Base-by-base conservation (phyloP, 2,329 filamentous ascomycete species). In the Knufia fluminis region DNA sequence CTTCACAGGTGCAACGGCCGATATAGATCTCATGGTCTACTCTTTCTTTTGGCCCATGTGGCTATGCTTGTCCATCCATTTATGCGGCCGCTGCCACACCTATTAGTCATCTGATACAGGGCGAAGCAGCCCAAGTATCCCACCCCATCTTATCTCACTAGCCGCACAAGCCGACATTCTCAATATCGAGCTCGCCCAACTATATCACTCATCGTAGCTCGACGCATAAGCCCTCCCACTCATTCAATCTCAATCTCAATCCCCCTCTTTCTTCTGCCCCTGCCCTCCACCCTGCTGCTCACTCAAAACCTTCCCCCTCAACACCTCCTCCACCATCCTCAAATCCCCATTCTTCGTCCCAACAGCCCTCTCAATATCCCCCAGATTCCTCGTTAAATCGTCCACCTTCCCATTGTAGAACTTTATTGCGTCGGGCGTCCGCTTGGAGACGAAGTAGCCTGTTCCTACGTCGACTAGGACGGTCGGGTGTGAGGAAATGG, bases 391-490 rank as follows among this genome's bases (percentile, higher is more conserved):
- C 26, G 74, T 76, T 51, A 87, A 59, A 56, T 82, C 79, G 59
- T 83, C 80, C 4, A 85, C 75, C 67, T 86, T 87, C 23, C 70
- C 70, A 46, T 78, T 73, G 60, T 86, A 87, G 60, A 87, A 87
- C 49, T 75, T 77, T 48, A 71, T 72, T 1, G 82, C 83, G 59
- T 84, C 80, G 20, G 69, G 66, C 1, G 76, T 74, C 8, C 70
- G 47, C 79, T 98, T 98, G 70, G 97, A 90, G 47, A 97, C 83
- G 62, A 89, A 90, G 66, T 94, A 97, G 0, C 91, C 91, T 1
- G 91, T 97, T 17, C 91, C 91, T 17, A 96, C 81, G 66, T 97
- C 91, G 35, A 97, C 88, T 51, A 97, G 75, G 4, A 95, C 88
- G 53, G 81, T 82, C 50, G 86, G 32, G 41, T 19, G 16, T n/a